phyloP scores from a whole-genome alignment of 2,329 filamentous ascomycete species.

The Amauroascus verrucosus region DNA sequence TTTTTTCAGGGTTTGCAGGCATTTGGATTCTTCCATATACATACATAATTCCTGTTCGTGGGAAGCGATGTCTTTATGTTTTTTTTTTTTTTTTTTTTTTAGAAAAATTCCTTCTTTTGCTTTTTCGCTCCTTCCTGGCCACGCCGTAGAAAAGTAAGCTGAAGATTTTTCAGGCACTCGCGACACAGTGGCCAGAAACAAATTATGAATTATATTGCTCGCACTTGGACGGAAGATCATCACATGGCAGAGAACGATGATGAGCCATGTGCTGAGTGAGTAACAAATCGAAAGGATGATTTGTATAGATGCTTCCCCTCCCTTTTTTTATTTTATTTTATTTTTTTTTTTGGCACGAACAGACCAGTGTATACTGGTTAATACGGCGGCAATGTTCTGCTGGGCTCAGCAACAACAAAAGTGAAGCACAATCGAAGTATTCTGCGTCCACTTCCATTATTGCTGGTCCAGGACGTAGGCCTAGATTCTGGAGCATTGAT shows the following conservation, averaged over 20 bases:
- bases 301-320: not conserved
- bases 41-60: not conserved
- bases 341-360: not conserved
- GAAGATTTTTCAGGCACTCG: not conserved
- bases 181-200: not conserved
- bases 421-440: not conserved
- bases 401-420: not conserved
- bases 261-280: slow-evolving; percentile 9
- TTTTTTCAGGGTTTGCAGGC: slow-evolving; percentile 12
- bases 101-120: slow-evolving; percentile 1
- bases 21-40: not conserved
- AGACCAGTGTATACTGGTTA: not conserved
- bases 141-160: not conserved
- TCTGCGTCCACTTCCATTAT: not conserved
- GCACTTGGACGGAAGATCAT: not conserved
- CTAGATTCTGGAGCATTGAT: not conserved
- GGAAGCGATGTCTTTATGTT: not conserved
- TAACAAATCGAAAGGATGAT: not conserved
- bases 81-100: slow-evolving; percentile 6
- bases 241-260: slow-evolving; percentile 6
- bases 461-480: not conserved
- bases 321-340: not conserved
- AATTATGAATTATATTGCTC: not conserved
- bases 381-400: not conserved
- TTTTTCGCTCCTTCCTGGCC: not conserved